Conservation (phyloP, 2,329 filamentous ascomycete species). For the Ophiostoma sp. region DNA sequence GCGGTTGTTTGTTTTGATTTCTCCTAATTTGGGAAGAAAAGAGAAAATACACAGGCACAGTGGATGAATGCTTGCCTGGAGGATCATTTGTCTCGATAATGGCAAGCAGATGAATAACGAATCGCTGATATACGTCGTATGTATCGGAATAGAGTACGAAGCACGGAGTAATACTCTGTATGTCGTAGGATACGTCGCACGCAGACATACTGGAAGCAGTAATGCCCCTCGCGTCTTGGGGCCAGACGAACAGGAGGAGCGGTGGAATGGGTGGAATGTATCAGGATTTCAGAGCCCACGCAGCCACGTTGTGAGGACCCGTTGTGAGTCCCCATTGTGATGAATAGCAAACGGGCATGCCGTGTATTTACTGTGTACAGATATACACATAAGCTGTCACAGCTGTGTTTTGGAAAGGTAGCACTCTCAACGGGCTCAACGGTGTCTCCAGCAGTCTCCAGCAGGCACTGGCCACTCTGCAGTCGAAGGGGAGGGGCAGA, state of each 20-base stretch:
- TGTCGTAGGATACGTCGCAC: background rate
- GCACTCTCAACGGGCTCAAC: background rate
- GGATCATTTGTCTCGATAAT: constrained; percentile 4
- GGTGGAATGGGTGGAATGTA: background rate
- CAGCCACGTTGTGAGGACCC: constrained; percentile 5
- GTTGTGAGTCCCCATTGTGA: background rate
- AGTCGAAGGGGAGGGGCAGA: constrained; percentile 4
- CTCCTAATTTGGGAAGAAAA: background rate
- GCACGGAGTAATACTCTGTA: background rate
- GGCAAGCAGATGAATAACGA: background rate
- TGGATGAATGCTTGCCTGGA: background rate
- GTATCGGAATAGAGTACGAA: background rate
- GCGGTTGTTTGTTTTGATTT: constrained; percentile 23
- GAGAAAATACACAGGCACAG: background rate
- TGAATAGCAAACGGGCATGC: background rate
- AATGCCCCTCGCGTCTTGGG: background rate
- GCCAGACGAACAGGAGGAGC: background rate
- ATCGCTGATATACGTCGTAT: background rate
- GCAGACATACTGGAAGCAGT: constrained; percentile 13
- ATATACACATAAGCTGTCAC: background rate
- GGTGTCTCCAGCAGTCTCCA: background rate
- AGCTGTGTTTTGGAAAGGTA: constrained; percentile 11
- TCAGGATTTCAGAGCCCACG: background rate
- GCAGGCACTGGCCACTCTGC: constrained; percentile 22
- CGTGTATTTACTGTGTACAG: background rate